These are phyloP conservation scores for Lepiota brunneoincarnata DNA, from an alignment of 768 basidiomycete genomes.

Conservation along the genomic window DNA sequence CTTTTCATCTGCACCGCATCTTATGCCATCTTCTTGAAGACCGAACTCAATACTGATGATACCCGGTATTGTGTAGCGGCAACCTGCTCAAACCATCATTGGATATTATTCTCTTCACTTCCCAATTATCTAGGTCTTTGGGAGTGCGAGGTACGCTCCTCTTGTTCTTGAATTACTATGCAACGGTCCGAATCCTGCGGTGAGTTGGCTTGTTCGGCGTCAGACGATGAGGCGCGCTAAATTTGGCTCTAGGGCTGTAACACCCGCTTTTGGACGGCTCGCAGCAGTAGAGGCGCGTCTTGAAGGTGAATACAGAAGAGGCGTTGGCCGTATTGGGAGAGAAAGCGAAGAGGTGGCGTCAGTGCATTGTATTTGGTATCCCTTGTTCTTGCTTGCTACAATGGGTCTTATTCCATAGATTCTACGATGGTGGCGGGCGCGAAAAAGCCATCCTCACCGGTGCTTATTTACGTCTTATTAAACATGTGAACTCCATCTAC, in stretches of 20 bases:
- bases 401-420: slow-evolving; percentile 40
- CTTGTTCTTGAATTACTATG: slow-evolving; percentile 80
- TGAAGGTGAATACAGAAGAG: slow-evolving; percentile 89
- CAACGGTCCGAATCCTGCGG: slow-evolving; percentile 74
- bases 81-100: slow-evolving; percentile 92
- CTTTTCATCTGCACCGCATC: too few relatives aligned
- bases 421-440: slow-evolving; percentile 85
- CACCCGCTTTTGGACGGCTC: slow-evolving; percentile 89
- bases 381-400: background rate
- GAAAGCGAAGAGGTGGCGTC: slow-evolving; percentile 93
- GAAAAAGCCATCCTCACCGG: slow-evolving; percentile 80
- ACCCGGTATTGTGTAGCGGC: slow-evolving; percentile 48
- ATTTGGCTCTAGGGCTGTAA: slow-evolving; percentile 53
- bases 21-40: too few relatives aligned
- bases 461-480: slow-evolving; percentile 78
- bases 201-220: background rate
- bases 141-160: slow-evolving; percentile 81
- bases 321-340: slow-evolving; percentile 80
- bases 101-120: slow-evolving; percentile 89
- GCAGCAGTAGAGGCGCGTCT: slow-evolving; percentile 85
- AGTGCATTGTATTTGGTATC: slow-evolving; percentile 26
- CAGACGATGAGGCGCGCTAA: background rate
- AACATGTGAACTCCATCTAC: slow-evolving; percentile 90
- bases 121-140: slow-evolving; percentile 83
- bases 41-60: too few relatives aligned